phyloP scores from a whole-genome alignment of 164 flowering plant species.

The Stephania japonica region DNA sequence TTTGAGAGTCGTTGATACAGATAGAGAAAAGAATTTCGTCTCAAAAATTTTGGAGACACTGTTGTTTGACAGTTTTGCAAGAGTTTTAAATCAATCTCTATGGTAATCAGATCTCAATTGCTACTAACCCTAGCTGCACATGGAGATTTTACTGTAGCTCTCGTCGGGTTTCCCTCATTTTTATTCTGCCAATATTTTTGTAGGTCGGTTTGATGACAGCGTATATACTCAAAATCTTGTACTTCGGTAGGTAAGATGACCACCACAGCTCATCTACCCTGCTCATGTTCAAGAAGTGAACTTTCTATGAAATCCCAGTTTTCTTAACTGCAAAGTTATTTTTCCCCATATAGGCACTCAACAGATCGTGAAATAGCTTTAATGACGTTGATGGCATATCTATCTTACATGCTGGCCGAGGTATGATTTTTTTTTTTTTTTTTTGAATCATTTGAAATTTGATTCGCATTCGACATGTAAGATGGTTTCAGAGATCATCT shows the following conservation, averaged over 20 bases:
- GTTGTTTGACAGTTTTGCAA: too few species aligned
- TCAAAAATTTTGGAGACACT: too few species aligned
- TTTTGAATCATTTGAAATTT: neutral
- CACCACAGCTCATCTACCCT: too few species aligned
- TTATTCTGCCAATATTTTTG: conserved; percentile 7
- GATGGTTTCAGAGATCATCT: too few species aligned
- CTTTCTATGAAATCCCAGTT: neutral
- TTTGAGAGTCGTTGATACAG: too few species aligned
- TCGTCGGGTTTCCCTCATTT: neutral
- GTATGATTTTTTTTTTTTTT: too few species aligned
- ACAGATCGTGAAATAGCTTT: conserved; percentile 74
- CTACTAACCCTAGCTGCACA: too few species aligned
- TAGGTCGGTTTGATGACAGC: conserved; percentile 82
- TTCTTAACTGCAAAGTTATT: neutral
- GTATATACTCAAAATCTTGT: conserved; percentile 50
- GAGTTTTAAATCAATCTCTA: too few species aligned
- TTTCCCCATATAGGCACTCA: conserved; percentile 53
- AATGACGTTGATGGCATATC: conserved; percentile 78
- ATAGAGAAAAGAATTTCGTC: too few species aligned
- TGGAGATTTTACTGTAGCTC: neutral
- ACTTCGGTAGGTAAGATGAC: conserved; percentile 63
- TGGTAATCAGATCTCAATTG: too few species aligned
- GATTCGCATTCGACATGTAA: neutral
- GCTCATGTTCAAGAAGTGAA: neutral
- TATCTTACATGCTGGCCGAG: conserved; percentile 92